Base-by-base conservation (phyloP, 306 rosid species). In the Cicer judaicum region DNA sequence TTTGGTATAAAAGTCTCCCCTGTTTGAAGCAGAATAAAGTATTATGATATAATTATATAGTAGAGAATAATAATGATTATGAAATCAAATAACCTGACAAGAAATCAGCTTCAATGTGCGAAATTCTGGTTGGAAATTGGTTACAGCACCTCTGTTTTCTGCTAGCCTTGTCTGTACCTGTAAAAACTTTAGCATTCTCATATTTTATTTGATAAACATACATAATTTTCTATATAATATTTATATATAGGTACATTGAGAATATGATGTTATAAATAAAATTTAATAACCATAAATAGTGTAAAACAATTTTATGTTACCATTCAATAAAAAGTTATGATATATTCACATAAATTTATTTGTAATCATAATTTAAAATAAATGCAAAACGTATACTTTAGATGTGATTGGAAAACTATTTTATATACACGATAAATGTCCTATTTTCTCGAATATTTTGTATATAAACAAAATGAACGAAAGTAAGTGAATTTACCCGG, bases 101-200 rank as follows among this genome's bases (percentile, higher is more conserved):
- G 78, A 70, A 81, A 76, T 81, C 78, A 64, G 81, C 81, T 81
- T 81, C 15, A 81, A 43, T 39, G 55, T 53, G 14, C 38, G 50
- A 11, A 62, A 76, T 24, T 76, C 81, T 44, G 81, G 78, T 4
- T 55, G 55, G 59, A 81, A 75, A 47, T 13, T 49, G 43, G 67
- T 64, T 6, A 6, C 53, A 19, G 13, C 14, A 42, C 52, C 72
- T 68, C 38, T 73, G 70, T 7, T 18, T 73, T 79, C 83, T n/a
- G 56, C 5, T 3, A 43, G 39, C 68, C 75, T 73, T 56, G 70
- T 54, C 74, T 60, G 74, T 29, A 29, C 11, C 13, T 43, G 57
- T 61, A 56, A n/a, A 49, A 64, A 64, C 5, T 54, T 79, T 73
- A 79, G 60, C 8, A 3, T 11, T 7, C 8, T 18, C 43, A 5